Base-by-base conservation (phyloP, 1,284 basidiomycete species). In the Puccinia triticina region DNA sequence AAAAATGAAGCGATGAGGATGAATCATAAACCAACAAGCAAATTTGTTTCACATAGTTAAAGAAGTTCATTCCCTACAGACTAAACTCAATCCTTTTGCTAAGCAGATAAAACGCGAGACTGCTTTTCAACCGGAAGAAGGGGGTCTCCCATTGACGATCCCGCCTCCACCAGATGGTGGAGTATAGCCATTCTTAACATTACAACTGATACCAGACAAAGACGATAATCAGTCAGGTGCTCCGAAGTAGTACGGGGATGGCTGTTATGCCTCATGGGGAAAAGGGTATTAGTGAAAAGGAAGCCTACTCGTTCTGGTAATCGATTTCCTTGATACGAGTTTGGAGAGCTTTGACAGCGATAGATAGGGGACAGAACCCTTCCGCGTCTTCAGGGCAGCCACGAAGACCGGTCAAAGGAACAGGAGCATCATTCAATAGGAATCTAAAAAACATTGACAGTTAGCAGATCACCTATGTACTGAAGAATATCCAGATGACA, bases 121-220 rank as follows among this genome's bases (percentile, higher is more conserved):
- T 21, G 37, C 8, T 29, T 43, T 10, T 48, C n/a, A 69, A 69
- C 12, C n/a, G 46, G 66, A 57, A 12, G 55, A 48, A 67, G 80
- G 80, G n/a, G 80, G 80, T 76, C 50, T 67, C 2, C 80, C 80
- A 59, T 82, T 53, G 48, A 82, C 66, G 53, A 82, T 82, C 10
- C 80, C 80, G 40, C 80, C 80, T 7, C 80, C 80, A 8, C 73
- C 80, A n/a, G 77, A 37, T 8, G 80, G 80, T 8, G 80, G 80
- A 37, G 73, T 21, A 67, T 82, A 82, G 12, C 34, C 64, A 50
- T 40, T 21, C 11, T 76, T 32, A 43, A 34, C 48, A 37, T 76
- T 57, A 59, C 73, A 82, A 23, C 80, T 82, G 64, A 43, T 50
- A 40, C 66, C 40, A 69, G 5, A 48, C 23, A 29, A 26, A 66